Base-by-base conservation (phyloP, 2,329 filamentous ascomycete species). In the Pleurostoma richardsiae region DNA sequence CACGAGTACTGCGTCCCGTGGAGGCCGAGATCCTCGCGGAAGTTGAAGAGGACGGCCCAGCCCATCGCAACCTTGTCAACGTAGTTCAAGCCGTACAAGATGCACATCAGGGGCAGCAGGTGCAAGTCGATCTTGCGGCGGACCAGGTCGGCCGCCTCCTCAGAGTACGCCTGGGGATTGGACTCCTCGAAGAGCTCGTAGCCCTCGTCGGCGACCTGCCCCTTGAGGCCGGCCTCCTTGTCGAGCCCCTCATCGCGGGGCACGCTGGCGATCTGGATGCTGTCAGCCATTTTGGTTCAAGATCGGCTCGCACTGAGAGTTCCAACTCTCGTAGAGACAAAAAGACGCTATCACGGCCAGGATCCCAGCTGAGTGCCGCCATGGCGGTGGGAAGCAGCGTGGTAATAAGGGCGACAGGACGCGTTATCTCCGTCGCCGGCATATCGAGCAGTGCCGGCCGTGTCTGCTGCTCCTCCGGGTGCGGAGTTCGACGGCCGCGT, bases 11-110 rank as follows among this genome's bases (percentile, higher is more conserved):
- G 33, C 33, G 46, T 49, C 8, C 54, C 52, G 19, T 49, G 39
- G 11, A 58, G 53, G 10, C 49, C 49, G 11, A 58, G 53, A 31
- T 58, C 56, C 10, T 44, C 31, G 3, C 49, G 44, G 39, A 58
- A 54, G 40, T 53, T 36, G 45, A 57, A 57, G 7, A 59, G 47
- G 2, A 57, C 57, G 7, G 57, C 56, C 55, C 55, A 59, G 19
- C 52, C 50, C 30, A 57, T 51, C 29, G 55, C 52, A 4, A 53
- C 52, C 45, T 55, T 55, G 38, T 55, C 56, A 42, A 58, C 54
- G 36, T 56, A 58, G 43, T 54, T 54, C 29, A 58, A 45, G 6
- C 56, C 56, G 19, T 58, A 58, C 8, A 54, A 44, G 30, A 48
- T 40, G 39, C 56, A 58, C 56, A 58, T 56, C 19, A 56, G 45